Base-by-base conservation (phyloP, 768 basidiomycete species). In the Trametes villosa region DNA sequence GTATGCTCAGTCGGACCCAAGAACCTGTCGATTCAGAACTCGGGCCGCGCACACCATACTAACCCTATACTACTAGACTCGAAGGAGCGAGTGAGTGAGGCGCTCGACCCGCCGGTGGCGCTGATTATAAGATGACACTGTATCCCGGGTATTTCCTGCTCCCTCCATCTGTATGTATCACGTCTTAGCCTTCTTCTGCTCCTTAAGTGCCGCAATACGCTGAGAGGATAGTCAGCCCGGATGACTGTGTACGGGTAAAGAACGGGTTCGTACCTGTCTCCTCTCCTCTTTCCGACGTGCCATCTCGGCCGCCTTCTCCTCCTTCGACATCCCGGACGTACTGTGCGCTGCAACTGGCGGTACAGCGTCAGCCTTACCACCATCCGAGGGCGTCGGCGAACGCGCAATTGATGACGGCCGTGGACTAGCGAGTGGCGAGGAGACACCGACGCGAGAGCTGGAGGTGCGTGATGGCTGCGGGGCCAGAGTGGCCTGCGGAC, bases 241-340 rank as follows among this genome's bases (percentile, higher is more conserved):
- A 15, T 12, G 26, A 40, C 3, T 24, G 12, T 31, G 26, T 27
- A 2, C 17, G 11, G 20, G 1, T 8, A 12, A 6, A 3, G 11
- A 13, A 41, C 8, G 22, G 3, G 31, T 31, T 74, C 83, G 20
- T 54, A 93, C 93, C 79, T 92, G 86, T 72, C 90, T 94, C 45
- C 96, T 78, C 72, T 98, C 96, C 72, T 98, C 96, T 70, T 96
- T 90, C 60, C 95, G 80, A 64, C 89, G 79, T 9, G 89, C 90
- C 87, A 98, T 89, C 77, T 97, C 94, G n/a, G 86, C 87, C 1
- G 92, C 92, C 73, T 91, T 96, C 66, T 96, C 94, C 73, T 97
- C 96, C 72, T 94, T 97, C 27, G 84, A 82, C 81, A 94, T 79
- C 0, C 76, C 77, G 1, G 72, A 74, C 27, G 82, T 74, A 56